Percentiles rank a stretch among this genome's conserved stretches.
phyloP scores from a whole-genome alignment of 73 alveolate genomes.

The Blepharisma japonicum region DNA sequence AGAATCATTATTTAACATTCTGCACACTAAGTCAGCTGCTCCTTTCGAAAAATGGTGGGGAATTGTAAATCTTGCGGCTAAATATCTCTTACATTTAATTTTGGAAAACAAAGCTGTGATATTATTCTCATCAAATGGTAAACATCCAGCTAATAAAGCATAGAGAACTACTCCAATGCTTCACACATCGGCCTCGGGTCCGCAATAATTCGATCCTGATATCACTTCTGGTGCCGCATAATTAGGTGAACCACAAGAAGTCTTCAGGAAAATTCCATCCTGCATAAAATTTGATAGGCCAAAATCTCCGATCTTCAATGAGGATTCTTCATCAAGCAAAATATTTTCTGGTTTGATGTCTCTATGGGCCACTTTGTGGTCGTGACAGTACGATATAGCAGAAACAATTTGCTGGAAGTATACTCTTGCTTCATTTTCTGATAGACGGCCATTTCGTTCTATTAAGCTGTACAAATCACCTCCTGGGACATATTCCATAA shows the following conservation, averaged over 20 bases:
- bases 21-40: conserved; percentile 80
- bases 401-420: conserved; percentile 69
- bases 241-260: conserved; percentile 94
- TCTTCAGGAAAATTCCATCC: conserved; percentile 75
- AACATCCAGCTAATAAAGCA: conserved; percentile 76
- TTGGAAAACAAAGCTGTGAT: conserved; percentile 66
- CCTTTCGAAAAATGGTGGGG: conserved; percentile 54
- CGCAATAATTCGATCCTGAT: conserved; percentile 74
- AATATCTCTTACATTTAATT: conserved; percentile 55
- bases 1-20: conserved; percentile 87
- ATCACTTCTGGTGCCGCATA: conserved; percentile 95
- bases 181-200: conserved; percentile 87
- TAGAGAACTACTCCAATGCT: conserved; percentile 80
- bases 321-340: conserved; percentile 63
- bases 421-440: conserved; percentile 70
- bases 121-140: conserved; percentile 85
- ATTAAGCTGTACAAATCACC: conserved; percentile 91
- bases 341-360: conserved; percentile 80
- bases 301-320: conserved; percentile 79
- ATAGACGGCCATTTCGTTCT: conserved; percentile 67
- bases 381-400: conserved; percentile 72
- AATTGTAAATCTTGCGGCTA: conserved; percentile 45
- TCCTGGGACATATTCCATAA: conserved; percentile 85
- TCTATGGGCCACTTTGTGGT: conserved; percentile 67
- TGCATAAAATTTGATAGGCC: conserved; percentile 66